A percentile compares a stretch with the other conserved stretches of the same genome.
Conservation (phyloP, 1,284 basidiomycete species). For the Pholiota adiposa region DNA sequence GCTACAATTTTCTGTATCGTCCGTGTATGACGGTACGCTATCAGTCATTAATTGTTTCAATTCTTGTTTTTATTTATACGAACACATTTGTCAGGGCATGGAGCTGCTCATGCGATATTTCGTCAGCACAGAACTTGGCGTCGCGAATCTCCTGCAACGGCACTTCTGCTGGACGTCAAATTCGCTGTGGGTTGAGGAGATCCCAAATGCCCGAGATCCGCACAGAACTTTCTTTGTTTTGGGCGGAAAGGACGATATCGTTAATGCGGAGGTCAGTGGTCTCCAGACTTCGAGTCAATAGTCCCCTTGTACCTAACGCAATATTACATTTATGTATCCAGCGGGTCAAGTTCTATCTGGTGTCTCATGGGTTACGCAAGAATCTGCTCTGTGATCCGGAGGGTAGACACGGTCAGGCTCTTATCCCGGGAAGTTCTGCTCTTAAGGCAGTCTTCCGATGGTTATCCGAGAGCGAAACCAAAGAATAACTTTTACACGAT, state of each 20-base stretch:
- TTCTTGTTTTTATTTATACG: conserved; percentile 2
- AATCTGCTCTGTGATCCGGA: conserved; percentile 73
- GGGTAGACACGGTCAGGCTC: conserved; percentile 75
- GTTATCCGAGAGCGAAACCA: conserved; percentile 52
- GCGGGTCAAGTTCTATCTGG: conserved; percentile 77
- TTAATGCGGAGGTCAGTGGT: conserved; percentile 69
- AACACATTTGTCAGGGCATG: conserved; percentile 52
- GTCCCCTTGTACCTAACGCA: too few relatives aligned
- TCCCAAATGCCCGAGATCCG: conserved; percentile 73
- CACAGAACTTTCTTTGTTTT: conserved; percentile 70
- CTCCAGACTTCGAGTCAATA: too few relatives aligned
- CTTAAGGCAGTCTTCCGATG: conserved; percentile 69
- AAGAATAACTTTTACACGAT: too few relatives aligned
- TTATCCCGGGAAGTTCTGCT: conserved; percentile 58
- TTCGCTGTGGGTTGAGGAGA: conserved; percentile 87
- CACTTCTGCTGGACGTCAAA: conserved; percentile 91
- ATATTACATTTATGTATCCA: too few relatives aligned
- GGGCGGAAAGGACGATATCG: conserved; percentile 80
- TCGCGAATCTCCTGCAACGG: conserved; percentile 83
- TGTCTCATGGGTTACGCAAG: conserved; percentile 73
- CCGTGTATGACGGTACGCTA: conserved; percentile 58
- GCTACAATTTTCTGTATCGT: conserved; percentile 86
- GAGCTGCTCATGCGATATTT: conserved; percentile 87
- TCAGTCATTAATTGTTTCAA: not conserved
- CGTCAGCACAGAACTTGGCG: conserved; percentile 83